Percentiles rank a stretch among this genome's conserved stretches.
Conservation (phyloP, 2,329 filamentous ascomycete genomes). For the Penicillium olsonii region DNA sequence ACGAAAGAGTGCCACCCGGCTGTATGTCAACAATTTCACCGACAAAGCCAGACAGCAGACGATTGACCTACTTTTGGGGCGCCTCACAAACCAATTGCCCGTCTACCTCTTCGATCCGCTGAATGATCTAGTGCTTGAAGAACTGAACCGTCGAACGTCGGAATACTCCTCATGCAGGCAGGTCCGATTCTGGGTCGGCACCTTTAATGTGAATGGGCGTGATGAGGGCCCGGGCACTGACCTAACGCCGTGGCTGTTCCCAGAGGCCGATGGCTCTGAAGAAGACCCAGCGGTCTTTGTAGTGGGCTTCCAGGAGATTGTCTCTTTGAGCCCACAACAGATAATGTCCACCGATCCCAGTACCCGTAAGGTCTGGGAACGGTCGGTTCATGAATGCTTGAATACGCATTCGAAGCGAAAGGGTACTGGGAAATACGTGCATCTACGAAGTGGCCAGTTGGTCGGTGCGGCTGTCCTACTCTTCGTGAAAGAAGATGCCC, state of each 20-base stretch:
- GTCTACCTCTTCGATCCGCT: constrained; percentile 92
- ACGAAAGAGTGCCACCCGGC: constrained; percentile 86
- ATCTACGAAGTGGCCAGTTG: constrained; percentile 87
- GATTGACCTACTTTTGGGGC: constrained; percentile 88
- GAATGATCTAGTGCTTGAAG: constrained; percentile 81
- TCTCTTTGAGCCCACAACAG: constrained; percentile 95
- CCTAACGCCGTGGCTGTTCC: constrained; percentile 80
- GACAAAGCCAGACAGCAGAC: constrained; percentile 92
- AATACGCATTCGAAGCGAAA: constrained; percentile 68
- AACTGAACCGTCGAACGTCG: constrained; percentile 64
- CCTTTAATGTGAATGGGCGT: constrained; percentile 92
- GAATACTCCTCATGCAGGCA: constrained; percentile 75
- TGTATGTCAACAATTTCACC: constrained; percentile 97
- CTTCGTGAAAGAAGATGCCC: constrained; percentile 77
- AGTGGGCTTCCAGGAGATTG: constrained; percentile 95
- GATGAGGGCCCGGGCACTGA: constrained; percentile 77
- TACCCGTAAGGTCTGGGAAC: constrained; percentile 82
- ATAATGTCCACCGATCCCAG: constrained; percentile 98
- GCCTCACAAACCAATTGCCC: constrained; percentile 77
- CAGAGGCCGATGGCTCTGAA: constrained; percentile 55
- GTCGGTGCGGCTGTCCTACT: constrained; percentile 92
- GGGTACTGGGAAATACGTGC: constrained; percentile 77
- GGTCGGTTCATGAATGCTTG: constrained; percentile 73
- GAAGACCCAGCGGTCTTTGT: constrained; percentile 81
- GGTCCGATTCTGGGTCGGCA: constrained; percentile 82